phyloP scores from a whole-genome alignment of 1,139 yeast genomes.

The Lodderomyces jiufengensis region DNA sequence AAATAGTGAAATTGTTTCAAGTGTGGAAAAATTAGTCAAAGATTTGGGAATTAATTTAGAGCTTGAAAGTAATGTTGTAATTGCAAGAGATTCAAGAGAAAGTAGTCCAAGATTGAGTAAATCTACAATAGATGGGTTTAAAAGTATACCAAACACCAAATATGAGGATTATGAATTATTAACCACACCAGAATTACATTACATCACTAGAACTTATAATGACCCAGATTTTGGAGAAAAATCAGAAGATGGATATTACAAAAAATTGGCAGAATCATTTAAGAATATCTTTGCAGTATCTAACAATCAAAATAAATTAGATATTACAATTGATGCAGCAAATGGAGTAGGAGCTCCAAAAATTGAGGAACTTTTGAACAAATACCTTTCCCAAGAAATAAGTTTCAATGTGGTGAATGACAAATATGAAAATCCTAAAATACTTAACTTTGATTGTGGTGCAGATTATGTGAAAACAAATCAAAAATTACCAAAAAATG shows the following conservation, averaged over 20 bases:
- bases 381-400: constrained; percentile 40
- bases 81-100: constrained; percentile 73
- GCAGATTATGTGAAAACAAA: constrained; percentile 94
- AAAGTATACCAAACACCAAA: constrained; percentile 42
- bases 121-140: constrained; percentile 68
- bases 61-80: constrained; percentile 38
- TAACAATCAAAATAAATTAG: constrained; percentile 26
- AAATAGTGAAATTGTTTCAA: constrained; percentile 32
- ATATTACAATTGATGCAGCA: constrained; percentile 77
- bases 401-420: constrained; percentile 56
- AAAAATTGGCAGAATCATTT: constrained; percentile 50
- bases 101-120: constrained; percentile 67
- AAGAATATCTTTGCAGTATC: constrained; percentile 27
- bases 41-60: constrained; percentile 39
- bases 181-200: constrained; percentile 95
- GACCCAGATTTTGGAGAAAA: constrained; percentile 61
- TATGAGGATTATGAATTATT: constrained; percentile 62
- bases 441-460: constrained; percentile 79
- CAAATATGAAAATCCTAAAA: constrained; percentile 49
- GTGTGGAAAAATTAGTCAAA: constrained; percentile 24
- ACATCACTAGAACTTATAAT: constrained; percentile 70
- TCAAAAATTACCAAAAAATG: constrained; percentile 70
- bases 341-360: constrained; percentile 95
- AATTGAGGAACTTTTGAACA: constrained; percentile 45
- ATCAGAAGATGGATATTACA: constrained; percentile 67